These are phyloP conservation scores for Pseudocercospora ulei DNA, from an alignment of 2,329 filamentous ascomycete genomes.

Conservation along the genomic window DNA sequence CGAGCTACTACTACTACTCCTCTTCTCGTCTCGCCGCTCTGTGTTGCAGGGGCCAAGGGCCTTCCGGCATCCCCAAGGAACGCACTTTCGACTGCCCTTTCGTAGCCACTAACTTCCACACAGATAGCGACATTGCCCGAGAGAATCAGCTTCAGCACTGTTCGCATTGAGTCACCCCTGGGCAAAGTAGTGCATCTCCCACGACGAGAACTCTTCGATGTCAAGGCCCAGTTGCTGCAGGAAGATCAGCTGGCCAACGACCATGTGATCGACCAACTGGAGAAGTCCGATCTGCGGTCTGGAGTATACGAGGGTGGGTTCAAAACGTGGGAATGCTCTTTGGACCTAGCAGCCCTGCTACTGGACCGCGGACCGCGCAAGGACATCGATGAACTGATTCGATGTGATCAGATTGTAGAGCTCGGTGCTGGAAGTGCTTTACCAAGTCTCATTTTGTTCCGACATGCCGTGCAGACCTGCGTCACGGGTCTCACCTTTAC, in stretches of 20 bases:
- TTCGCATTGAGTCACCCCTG: slow-evolving; percentile 53
- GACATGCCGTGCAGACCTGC: slow-evolving; percentile 47
- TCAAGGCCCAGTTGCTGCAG: slow-evolving; percentile 71
- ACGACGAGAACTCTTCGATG: slow-evolving; percentile 70
- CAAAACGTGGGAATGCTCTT: slow-evolving; percentile 81
- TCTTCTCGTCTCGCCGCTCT: background rate
- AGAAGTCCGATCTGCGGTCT: slow-evolving; percentile 64
- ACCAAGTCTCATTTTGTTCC: slow-evolving; percentile 61
- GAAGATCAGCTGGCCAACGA: slow-evolving; percentile 44
- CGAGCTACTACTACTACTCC: background rate
- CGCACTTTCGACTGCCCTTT: too few relatives aligned
- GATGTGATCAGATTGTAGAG: slow-evolving; percentile 45
- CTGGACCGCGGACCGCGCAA: slow-evolving; percentile 43
- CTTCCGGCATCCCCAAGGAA: background rate
- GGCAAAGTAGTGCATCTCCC: slow-evolving; percentile 50
- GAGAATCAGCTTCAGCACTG: slow-evolving; percentile 59
- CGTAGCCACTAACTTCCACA: slow-evolving; percentile 4
- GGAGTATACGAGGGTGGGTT: slow-evolving; percentile 80
- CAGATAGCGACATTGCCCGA: slow-evolving; percentile 56
- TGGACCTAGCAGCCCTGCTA: slow-evolving; percentile 62
- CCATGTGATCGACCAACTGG: slow-evolving; percentile 51
- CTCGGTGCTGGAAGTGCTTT: slow-evolving; percentile 71
- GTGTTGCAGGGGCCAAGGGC: background rate
- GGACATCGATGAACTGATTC: slow-evolving; percentile 42
- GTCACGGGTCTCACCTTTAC: slow-evolving; percentile 49